Evolutionary conservation across 495 filamentous ascomycete genomes (phyloP), one percentile per base, ranked within the genome.

Genomic region (Aspergillus taichungensis): DNA sequence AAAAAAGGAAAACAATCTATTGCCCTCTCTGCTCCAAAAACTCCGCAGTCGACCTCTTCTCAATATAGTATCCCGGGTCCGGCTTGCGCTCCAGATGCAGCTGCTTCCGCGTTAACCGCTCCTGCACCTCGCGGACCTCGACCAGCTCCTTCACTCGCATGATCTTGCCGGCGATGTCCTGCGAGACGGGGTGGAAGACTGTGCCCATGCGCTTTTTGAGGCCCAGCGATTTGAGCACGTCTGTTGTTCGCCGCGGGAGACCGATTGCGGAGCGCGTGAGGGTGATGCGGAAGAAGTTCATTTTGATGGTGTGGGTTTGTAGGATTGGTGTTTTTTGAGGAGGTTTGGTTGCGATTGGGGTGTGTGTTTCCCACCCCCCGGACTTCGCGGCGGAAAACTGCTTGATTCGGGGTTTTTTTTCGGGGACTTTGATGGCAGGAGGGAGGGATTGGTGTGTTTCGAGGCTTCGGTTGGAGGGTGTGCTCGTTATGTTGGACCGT

Each of bases 141-240:
- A 99, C 84, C 46, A 99, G 73, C 64, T 99, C 94, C 67, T 99
- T 99, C 39, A 99, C 89, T 63, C 85, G 88, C 79, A 97, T 85
- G 64, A 99, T 92, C 69, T 94, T 88, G 65, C 94, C 94, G 4
- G 94, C 94, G 43, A 86, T 77, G 49, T 89, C 81, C 12, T 79
- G 75, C 27, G 79, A 78, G 44, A 95, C 92, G 30, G 86, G 84
- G 60, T 95, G 83, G 76, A 94, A 99, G 53, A 97, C 94, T 46
- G 85, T 91, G 49, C 76, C 77, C 76, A 84, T 83, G 53, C 92
- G 84, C 61, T 88, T 87, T 46, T 84, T 85, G 33, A 99, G 77
- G 24, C 94, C 94, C 30, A 99, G 82, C 6, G 94, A 85, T 54
- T 80, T 77, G 40, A 99, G 84, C 41, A 94, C 87, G 53, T 84